These are phyloP conservation scores for Vitis labrusca DNA, from an alignment of 164 flowering plant genomes.

Conservation along the genomic window DNA sequence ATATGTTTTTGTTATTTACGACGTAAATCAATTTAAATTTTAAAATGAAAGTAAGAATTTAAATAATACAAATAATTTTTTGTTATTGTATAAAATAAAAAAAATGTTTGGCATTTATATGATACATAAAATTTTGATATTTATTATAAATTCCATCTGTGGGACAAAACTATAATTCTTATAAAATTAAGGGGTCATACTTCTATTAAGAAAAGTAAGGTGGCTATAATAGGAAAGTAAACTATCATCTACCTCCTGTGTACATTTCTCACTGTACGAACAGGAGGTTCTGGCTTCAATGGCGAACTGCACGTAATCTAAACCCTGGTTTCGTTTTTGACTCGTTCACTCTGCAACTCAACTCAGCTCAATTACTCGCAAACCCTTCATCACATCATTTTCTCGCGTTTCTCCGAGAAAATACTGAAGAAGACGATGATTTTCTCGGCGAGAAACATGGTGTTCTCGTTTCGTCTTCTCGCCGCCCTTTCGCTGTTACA, in stretches of 20 bases:
- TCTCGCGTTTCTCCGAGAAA: neutral
- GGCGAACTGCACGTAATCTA: neutral
- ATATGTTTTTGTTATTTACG: too few relatives aligned
- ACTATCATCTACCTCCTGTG: neutral
- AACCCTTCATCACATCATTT: neutral
- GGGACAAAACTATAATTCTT: too few relatives aligned
- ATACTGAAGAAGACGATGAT: neutral
- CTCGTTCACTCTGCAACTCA: neutral
- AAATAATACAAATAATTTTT: too few relatives aligned
- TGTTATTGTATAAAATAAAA: too few relatives aligned
- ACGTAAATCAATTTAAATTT: too few relatives aligned
- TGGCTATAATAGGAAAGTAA: neutral
- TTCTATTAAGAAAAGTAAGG: too few relatives aligned
- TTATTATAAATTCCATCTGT: too few relatives aligned
- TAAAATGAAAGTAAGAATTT: too few relatives aligned
- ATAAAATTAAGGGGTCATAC: too few relatives aligned
- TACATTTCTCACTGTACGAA: neutral
- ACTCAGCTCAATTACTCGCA: neutral
- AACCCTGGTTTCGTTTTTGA: neutral
- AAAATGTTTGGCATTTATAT: too few relatives aligned
- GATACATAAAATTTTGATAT: too few relatives aligned
- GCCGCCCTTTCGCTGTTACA: constrained; percentile 4
- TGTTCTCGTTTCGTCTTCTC: neutral
- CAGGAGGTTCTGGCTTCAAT: neutral
- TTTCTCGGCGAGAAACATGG: constrained; percentile 11